Evolutionary conservation across 306 rosid species (phyloP).

Genomic region (Astragalus glycyphyllos): DNA sequence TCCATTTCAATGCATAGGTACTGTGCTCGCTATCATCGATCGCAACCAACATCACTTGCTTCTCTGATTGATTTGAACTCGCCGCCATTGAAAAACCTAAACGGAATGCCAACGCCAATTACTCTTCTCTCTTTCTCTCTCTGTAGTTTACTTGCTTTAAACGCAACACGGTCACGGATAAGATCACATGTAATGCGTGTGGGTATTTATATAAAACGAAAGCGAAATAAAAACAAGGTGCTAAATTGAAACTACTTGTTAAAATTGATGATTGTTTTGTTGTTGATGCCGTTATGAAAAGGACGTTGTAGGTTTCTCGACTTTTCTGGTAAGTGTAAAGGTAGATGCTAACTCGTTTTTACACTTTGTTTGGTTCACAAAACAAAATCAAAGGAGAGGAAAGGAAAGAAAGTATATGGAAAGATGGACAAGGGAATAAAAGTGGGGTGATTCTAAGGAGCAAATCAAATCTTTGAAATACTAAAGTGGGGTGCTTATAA

Average conservation of each 20-base stretch:
- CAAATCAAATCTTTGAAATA: too few relatives aligned
- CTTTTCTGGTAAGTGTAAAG: background rate
- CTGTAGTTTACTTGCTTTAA: background rate
- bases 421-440: too few relatives aligned
- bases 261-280: background rate
- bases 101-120: background rate
- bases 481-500: too few relatives aligned
- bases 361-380: too few relatives aligned
- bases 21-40: slow-evolving; percentile 80
- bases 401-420: too few relatives aligned
- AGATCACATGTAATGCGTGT: background rate
- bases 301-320: slow-evolving; percentile 4
- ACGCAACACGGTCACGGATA: background rate
- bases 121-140: background rate
- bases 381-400: too few relatives aligned
- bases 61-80: slow-evolving; percentile 42
- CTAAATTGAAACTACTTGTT: background rate
- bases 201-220: background rate
- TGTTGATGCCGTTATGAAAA: background rate
- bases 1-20: slow-evolving; percentile 63
- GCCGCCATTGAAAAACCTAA: slow-evolving; percentile 39
- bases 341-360: background rate
- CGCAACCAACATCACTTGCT: slow-evolving; percentile 70
- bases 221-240: background rate
- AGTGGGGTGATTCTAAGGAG: too few relatives aligned